Percentiles rank a stretch among this genome's conserved stretches.
These are phyloP conservation scores for Chimonanthus praecox DNA, from an alignment of 164 flowering plant species.

Conservation along the genomic window DNA sequence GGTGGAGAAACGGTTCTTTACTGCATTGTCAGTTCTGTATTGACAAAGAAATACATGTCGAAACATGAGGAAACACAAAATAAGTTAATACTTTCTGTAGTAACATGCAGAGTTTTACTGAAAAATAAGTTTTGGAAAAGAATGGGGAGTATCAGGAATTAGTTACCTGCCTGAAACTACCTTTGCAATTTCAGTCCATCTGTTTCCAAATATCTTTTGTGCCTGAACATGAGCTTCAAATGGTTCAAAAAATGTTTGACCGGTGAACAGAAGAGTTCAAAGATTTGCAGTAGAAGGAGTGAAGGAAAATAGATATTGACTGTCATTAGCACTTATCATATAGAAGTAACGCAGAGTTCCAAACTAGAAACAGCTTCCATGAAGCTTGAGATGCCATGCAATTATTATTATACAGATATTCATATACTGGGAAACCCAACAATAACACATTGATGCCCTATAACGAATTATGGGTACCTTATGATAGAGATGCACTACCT, in stretches of 20 bases:
- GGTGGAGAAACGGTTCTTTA: conserved; percentile 90
- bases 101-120: not conserved
- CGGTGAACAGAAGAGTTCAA: not conserved
- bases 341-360: not conserved
- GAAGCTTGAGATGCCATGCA: not conserved
- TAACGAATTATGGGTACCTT: not conserved
- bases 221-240: conserved; percentile 50
- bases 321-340: not conserved
- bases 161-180: conserved; percentile 96
- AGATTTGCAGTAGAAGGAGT: not conserved
- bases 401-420: not conserved
- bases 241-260: not conserved
- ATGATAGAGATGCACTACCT: not conserved
- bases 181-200: conserved; percentile 98
- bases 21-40: conserved; percentile 96
- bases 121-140: not conserved
- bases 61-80: not conserved
- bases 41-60: not conserved
- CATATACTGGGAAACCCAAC: not conserved
- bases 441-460: not conserved
- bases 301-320: not conserved
- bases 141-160: not conserved
- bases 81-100: not conserved
- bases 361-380: not conserved
- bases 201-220: conserved; percentile 85